These are phyloP conservation scores for Biscogniauxia sp. DNA, from an alignment of 2,329 filamentous ascomycete genomes.

Conservation along the genomic window DNA sequence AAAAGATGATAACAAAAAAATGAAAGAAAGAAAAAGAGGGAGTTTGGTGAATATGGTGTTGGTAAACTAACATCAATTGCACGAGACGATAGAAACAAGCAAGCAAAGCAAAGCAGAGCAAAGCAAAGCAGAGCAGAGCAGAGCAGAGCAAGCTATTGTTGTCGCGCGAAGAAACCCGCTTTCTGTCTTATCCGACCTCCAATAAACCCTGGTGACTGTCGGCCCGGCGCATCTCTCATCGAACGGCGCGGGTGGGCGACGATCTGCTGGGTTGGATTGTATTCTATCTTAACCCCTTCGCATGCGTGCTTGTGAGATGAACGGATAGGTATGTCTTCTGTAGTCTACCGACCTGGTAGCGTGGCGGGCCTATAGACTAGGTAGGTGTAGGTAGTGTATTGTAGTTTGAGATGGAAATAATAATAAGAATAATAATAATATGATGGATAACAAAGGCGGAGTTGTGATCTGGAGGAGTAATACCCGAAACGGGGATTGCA, in stretches of 20 bases:
- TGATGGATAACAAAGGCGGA: not conserved
- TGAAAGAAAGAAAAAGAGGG: not conserved
- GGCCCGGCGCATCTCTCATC: slow-evolving; percentile 32
- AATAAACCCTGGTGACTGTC: slow-evolving; percentile 29
- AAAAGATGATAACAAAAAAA: not conserved
- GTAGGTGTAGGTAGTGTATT: not conserved
- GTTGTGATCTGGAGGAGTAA: not conserved
- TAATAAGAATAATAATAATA: not conserved
- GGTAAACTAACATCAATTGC: slow-evolving; percentile 5
- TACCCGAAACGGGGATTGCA: not conserved
- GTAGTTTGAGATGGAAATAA: not conserved
- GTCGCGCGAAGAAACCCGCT: slow-evolving; percentile 26
- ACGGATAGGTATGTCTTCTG: not conserved
- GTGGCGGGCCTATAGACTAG: not conserved
- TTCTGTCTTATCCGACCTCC: slow-evolving; percentile 32
- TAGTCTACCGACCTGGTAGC: too few species aligned
- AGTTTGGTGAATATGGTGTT: not conserved
- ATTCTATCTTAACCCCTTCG: not conserved
- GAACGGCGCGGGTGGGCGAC: slow-evolving; percentile 25
- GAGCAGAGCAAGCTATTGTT: slow-evolving; percentile 17
- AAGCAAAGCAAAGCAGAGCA: too few species aligned
- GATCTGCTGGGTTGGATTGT: not conserved
- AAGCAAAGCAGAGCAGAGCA: too few species aligned
- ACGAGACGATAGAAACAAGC: slow-evolving; percentile 12
- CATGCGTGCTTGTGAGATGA: not conserved